Evolutionary conservation across 768 basidiomycete genomes (phyloP).

Genomic region (Suillus tomentosus): DNA sequence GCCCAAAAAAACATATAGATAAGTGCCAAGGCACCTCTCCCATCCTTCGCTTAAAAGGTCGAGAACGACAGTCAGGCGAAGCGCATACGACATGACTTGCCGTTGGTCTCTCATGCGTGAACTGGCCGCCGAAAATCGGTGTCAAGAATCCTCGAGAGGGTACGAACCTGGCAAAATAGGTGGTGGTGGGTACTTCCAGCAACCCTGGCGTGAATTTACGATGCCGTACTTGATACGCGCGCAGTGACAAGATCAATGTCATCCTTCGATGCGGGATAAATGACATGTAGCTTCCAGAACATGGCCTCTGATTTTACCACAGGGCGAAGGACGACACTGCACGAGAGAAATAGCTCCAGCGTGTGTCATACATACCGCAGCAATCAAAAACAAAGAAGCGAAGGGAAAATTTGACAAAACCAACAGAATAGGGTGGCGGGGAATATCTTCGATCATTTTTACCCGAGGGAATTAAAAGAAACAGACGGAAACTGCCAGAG

Average conservation of each 20-base stretch:
- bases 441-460: conserved; percentile 11
- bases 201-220: conserved; percentile 22
- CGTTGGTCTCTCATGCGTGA: conserved; percentile 1
- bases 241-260: conserved; percentile 10
- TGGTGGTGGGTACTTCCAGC: conserved; percentile 15
- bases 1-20: background rate
- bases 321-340: conserved; percentile 56
- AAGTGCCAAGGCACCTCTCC: conserved; percentile 4
- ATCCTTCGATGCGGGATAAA: conserved; percentile 36
- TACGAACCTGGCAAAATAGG: conserved; percentile 18
- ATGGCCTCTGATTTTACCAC: conserved; percentile 56
- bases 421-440: conserved; percentile 22
- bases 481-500: conserved; percentile 19
- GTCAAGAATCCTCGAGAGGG: conserved; percentile 21
- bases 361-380: conserved; percentile 21
- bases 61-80: conserved; percentile 10
- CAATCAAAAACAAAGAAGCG: conserved; percentile 15
- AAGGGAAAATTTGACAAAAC: conserved; percentile 13
- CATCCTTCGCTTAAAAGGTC: conserved; percentile 12
- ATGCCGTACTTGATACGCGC: conserved; percentile 15
- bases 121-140: conserved; percentile 5
- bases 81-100: background rate
- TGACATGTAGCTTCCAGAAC: conserved; percentile 61
- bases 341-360: conserved; percentile 14
- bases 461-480: conserved; percentile 25